Evolutionary conservation across 1,284 basidiomycete species (phyloP).

Genomic region (Amylostereum chailletii): DNA sequence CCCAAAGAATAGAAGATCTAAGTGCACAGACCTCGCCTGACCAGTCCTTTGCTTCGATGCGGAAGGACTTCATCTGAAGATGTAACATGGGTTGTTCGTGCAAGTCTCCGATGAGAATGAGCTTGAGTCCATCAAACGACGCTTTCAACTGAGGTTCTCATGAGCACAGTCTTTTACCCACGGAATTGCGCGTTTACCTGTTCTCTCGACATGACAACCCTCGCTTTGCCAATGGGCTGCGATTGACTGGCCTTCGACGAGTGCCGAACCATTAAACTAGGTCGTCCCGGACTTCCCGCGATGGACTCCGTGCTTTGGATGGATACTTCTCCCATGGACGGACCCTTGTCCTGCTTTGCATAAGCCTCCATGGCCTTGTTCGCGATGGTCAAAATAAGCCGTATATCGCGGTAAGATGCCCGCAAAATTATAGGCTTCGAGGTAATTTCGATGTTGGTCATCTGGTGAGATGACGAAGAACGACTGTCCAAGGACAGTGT

Average conservation of each 20-base stretch:
- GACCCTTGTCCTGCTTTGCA: slow-evolving; percentile 14
- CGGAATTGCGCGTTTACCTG: slow-evolving; percentile 36
- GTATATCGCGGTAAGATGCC: slow-evolving; percentile 89
- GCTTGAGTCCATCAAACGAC: slow-evolving; percentile 83
- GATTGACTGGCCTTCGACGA: background rate
- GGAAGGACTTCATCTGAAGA: slow-evolving; percentile 80
- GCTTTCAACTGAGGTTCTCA: slow-evolving; percentile 57
- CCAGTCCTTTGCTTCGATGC: slow-evolving; percentile 87
- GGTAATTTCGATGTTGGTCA: slow-evolving; percentile 81
- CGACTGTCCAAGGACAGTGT: slow-evolving; percentile 84
- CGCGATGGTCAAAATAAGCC: slow-evolving; percentile 82
- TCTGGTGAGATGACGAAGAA: slow-evolving; percentile 63
- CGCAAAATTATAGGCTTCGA: slow-evolving; percentile 83
- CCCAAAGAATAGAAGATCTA: background rate
- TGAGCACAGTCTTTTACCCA: background rate
- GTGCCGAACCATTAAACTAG: background rate
- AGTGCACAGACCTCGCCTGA: slow-evolving; percentile 65
- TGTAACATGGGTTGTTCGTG: slow-evolving; percentile 95
- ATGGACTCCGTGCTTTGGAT: background rate
- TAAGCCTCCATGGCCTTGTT: slow-evolving; percentile 81
- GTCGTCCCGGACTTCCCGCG: background rate
- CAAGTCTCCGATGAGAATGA: slow-evolving; percentile 91
- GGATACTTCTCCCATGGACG: background rate
- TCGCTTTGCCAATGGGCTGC: slow-evolving; percentile 40
- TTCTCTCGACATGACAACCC: slow-evolving; percentile 72